Conservation (phyloP, 2,329 filamentous ascomycete species). For the Aspergillus aculeatinus region DNA sequence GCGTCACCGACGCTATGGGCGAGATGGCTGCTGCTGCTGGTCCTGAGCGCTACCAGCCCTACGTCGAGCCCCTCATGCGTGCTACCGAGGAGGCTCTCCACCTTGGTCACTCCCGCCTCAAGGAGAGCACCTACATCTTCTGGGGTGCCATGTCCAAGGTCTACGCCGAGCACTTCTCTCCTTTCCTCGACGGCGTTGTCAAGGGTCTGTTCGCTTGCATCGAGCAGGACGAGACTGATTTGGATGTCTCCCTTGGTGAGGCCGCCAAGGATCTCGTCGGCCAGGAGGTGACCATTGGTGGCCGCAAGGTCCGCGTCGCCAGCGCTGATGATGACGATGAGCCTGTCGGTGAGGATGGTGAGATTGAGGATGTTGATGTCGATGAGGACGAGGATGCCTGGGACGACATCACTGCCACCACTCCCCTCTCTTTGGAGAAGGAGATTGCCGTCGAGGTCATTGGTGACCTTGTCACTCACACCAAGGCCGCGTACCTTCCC, state of each 20-base stretch:
- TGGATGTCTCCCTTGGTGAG: constrained; percentile 73
- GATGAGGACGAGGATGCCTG: constrained; percentile 81
- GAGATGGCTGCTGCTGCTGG: constrained; percentile 90
- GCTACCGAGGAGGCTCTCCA: constrained; percentile 87
- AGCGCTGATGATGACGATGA: constrained; percentile 59
- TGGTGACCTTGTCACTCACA: constrained; percentile 86
- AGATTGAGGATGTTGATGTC: constrained; percentile 63
- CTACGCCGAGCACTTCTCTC: constrained; percentile 66
- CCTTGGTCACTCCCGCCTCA: constrained; percentile 84
- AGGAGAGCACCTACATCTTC: constrained; percentile 95
- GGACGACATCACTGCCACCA: constrained; percentile 80
- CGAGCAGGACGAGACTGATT: constrained; percentile 81
- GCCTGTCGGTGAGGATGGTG: constrained; percentile 53
- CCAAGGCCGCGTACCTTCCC: constrained; percentile 73
- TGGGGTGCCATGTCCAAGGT: constrained; percentile 95
- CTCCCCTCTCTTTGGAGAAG: constrained; percentile 89
- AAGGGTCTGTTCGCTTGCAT: constrained; percentile 74
- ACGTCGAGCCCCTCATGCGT: constrained; percentile 85
- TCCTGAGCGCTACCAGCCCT: constrained; percentile 80
- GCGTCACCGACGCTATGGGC: constrained; percentile 88
- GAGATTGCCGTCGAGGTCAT: constrained; percentile 95
- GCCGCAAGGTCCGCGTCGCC: constrained; percentile 83
- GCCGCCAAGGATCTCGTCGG: constrained; percentile 72
- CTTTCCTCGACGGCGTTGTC: constrained; percentile 48
- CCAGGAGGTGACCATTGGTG: constrained; percentile 72